phyloP scores from a whole-genome alignment of 257 asterid species.

The Thymus mandschuricus region DNA sequence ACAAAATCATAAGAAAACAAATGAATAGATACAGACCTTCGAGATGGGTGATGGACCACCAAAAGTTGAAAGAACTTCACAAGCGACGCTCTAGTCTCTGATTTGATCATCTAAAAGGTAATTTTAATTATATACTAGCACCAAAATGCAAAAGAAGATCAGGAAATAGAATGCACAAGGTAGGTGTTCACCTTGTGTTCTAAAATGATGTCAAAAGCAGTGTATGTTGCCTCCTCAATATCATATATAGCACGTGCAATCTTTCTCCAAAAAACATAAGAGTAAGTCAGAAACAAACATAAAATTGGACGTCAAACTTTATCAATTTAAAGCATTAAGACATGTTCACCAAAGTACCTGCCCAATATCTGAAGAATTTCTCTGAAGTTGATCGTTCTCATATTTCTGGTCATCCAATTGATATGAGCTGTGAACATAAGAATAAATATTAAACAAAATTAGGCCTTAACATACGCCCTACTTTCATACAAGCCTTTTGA shows the following conservation, averaged over 20 bases:
- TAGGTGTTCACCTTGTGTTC: constrained; percentile 62
- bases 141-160: constrained; percentile 14
- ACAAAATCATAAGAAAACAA: background rate
- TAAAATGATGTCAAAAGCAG: constrained; percentile 72
- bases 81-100: constrained; percentile 68
- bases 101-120: constrained; percentile 72
- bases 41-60: constrained; percentile 95
- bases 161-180: constrained; percentile 21
- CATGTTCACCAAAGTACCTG: constrained; percentile 59
- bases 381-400: constrained; percentile 70
- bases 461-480: constrained; percentile 13
- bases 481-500: background rate
- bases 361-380: constrained; percentile 63
- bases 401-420: constrained; percentile 72
- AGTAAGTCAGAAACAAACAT: constrained; percentile 38
- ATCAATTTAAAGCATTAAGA: constrained; percentile 29
- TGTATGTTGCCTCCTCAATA: constrained; percentile 91
- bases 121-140: constrained; percentile 20
- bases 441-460: constrained; percentile 14
- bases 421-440: constrained; percentile 61
- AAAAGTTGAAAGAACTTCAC: constrained; percentile 82
- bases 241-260: constrained; percentile 88
- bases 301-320: constrained; percentile 10
- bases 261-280: constrained; percentile 45
- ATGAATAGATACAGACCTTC: constrained; percentile 52